Evolutionary conservation across 306 rosid genomes (phyloP), one percentile per base, ranked within the genome.

Genomic region (Fagus crenata): DNA sequence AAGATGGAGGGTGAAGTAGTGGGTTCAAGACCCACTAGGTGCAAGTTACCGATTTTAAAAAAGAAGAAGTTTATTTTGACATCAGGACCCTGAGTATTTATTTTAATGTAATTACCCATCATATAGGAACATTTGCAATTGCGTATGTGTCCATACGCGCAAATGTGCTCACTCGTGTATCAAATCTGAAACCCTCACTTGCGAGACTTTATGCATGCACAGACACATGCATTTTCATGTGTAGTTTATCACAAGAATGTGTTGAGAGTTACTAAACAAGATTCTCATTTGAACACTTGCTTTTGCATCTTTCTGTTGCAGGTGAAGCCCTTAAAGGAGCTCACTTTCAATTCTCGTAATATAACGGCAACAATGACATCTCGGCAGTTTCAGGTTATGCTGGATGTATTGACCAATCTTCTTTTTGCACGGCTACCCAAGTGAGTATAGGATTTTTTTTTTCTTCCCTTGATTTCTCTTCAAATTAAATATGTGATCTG

Each of bases 291-390:
- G 18, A 49, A 70, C 17, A n/a, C 12, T 71, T 81, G 49, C 5
- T 78, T 60, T 77, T 78, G 39, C 55, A 79, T 73, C 65, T 82
- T 82, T 80, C 55, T 84, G 70, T 78, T 85, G 81, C 88, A 96
- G 99, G 97, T 96, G 85, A 96, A 96, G 84, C 99, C 99, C 53
- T 77, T 96, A 82, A 91, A 96, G 80, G 98, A 96, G 85, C 98
- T 96, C 81, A 86, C 77, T 64, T 96, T 96, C 84, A 89, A 87
- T 89, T 96, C 99, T 78, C 89, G 22, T 59, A 84, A 96, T 84
- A 96, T 96, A 81, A 91, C 90, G 0, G 98, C 98, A 51, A 92
- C 98, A 71, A 96, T 96, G 99, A 96, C 99, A 61, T 93, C 99
- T 81, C 96, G 97, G 69, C 99, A 96, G 83, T 96, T 93, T 90